These are phyloP conservation scores for Mortierella sp. DNA, from an alignment of 371 early-diverging fungal genomes.

Conservation along the genomic window DNA sequence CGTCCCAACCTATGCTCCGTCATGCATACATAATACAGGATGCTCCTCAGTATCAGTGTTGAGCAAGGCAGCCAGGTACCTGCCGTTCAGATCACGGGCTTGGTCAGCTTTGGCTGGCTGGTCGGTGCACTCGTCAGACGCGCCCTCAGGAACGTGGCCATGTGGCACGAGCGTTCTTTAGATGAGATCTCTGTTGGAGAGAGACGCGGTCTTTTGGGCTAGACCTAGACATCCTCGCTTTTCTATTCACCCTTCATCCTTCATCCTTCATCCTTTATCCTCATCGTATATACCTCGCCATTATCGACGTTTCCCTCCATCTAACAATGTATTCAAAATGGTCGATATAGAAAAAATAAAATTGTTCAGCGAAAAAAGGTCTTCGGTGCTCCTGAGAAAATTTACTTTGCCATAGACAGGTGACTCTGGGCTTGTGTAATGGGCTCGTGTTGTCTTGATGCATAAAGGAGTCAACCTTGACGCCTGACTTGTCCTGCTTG, in stretches of 20 bases:
- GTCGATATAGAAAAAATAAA: background rate
- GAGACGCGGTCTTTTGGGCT: slow-evolving; percentile 42
- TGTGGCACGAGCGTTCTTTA: slow-evolving; percentile 25
- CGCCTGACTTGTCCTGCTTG: too few relatives aligned
- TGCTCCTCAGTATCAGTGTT: slow-evolving; percentile 39
- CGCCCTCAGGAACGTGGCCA: slow-evolving; percentile 19
- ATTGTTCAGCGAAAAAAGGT: background rate
- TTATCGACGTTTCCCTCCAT: slow-evolving; percentile 4
- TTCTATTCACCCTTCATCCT: background rate
- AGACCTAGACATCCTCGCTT: slow-evolving; percentile 8
- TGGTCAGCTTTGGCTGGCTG: slow-evolving; percentile 48
- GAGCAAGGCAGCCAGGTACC: slow-evolving; percentile 35
- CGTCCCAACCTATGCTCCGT: too few relatives aligned
- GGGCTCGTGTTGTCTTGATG: too few relatives aligned
- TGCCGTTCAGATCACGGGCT: slow-evolving; percentile 20
- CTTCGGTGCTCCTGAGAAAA: background rate
- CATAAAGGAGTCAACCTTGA: too few relatives aligned
- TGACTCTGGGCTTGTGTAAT: too few relatives aligned
- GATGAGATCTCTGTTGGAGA: slow-evolving; percentile 29
- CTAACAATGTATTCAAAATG: too few relatives aligned
- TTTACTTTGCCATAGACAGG: too few relatives aligned
- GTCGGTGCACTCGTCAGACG: slow-evolving; percentile 37
- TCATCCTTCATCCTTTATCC: background rate
- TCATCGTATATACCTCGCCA: background rate
- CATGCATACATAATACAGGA: slow-evolving; percentile 9